Conservation (phyloP, 192 early-diverging fungal genomes). For the Gonapodya prolifera region DNA sequence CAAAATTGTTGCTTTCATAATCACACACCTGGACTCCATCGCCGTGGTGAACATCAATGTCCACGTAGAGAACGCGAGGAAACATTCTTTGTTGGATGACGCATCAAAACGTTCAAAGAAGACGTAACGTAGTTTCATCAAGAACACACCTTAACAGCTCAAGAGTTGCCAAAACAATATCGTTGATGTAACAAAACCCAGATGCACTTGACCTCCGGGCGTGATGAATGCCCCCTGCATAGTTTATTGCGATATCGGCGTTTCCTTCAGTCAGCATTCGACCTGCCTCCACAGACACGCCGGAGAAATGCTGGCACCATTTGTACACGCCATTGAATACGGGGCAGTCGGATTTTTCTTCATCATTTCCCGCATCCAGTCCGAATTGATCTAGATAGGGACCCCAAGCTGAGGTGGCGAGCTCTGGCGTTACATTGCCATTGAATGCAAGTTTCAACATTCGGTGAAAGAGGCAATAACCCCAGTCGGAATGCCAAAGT, state of each 20-base stretch:
- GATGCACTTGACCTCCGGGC: constrained; percentile 71
- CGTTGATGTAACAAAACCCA: constrained; percentile 95
- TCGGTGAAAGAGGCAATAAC: no score
- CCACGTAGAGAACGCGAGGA: constrained; percentile 10
- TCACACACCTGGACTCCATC: constrained; percentile 80
- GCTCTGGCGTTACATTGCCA: not conserved
- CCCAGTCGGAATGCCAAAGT: not conserved
- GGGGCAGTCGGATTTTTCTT: constrained; percentile 84
- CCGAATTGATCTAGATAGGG: no score
- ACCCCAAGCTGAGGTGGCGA: constrained; percentile 42
- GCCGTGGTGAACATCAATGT: constrained; percentile 12
- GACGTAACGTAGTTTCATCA: not conserved
- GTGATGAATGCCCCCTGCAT: constrained; percentile 14
- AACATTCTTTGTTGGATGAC: not conserved
- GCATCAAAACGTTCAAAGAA: not conserved
- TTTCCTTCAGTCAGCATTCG: constrained; percentile 26
- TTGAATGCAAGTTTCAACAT: no score
- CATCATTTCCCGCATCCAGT: no score
- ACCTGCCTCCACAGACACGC: constrained; percentile 50
- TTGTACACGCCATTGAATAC: constrained; percentile 93
- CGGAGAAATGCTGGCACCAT: constrained; percentile 78
- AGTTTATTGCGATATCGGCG: constrained; percentile 37
- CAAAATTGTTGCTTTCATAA: constrained; percentile 30
- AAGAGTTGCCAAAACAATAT: constrained; percentile 76
- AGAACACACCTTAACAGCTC: constrained; percentile 39